A percentile compares a stretch with the other conserved stretches of the same genome.
These are phyloP conservation scores for Vitis cinerea DNA, from an alignment of 164 flowering plant species.

Conservation along the genomic window DNA sequence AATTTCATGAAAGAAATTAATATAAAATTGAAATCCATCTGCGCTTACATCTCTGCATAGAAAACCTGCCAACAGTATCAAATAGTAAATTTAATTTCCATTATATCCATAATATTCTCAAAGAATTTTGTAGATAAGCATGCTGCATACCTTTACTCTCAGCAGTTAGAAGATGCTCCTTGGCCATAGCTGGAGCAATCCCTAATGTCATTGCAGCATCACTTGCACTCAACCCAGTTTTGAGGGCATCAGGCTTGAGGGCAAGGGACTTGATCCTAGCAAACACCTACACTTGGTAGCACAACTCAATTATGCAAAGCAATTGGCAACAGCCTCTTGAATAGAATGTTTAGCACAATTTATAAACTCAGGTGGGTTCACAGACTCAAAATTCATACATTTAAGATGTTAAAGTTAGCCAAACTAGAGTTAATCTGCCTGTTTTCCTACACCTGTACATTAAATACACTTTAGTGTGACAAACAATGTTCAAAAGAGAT, in stretches of 20 bases:
- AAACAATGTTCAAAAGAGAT: too few species aligned
- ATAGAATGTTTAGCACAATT: too few species aligned
- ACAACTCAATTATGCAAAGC: conserved; percentile 2
- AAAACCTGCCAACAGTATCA: conserved; percentile 55
- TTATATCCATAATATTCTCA: neutral
- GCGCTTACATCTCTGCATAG: conserved; percentile 90
- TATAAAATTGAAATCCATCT: conserved; percentile 89
- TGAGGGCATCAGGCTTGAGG: conserved; percentile 68
- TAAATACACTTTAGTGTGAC: too few species aligned
- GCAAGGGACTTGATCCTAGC: conserved; percentile 65
- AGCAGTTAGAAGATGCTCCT: conserved; percentile 91
- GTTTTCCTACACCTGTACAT: too few species aligned
- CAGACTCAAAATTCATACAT: too few species aligned
- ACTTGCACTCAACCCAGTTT: conserved; percentile 76
- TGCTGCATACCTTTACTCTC: conserved; percentile 71
- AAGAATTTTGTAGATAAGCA: neutral
- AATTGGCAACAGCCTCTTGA: too few species aligned
- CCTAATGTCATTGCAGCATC: conserved; percentile 93
- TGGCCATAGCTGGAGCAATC: conserved; percentile 95
- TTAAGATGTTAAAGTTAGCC: too few species aligned
- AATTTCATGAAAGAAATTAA: conserved; percentile 74
- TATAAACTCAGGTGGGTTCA: too few species aligned
- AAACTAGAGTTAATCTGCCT: too few species aligned
- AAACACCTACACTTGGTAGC: conserved; percentile 48
- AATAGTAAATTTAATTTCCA: neutral